phyloP scores from a whole-genome alignment of 768 basidiomycete genomes.

The Suillus variegatus region DNA sequence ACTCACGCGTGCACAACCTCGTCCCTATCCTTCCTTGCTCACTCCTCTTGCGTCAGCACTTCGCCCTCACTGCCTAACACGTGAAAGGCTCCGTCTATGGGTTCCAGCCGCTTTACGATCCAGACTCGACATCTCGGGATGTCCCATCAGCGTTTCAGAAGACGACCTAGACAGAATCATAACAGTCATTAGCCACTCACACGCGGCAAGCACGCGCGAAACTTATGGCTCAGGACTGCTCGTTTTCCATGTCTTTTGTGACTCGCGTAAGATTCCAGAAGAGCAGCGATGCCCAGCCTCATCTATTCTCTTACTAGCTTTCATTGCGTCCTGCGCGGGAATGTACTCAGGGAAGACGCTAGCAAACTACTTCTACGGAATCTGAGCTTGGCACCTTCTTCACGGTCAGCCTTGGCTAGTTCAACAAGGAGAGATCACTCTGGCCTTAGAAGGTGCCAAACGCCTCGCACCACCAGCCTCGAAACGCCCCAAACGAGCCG shows the following conservation, averaged over 20 bases:
- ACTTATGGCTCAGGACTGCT: conserved; percentile 42
- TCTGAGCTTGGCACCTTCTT: conserved; percentile 49
- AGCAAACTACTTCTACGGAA: conserved; percentile 37
- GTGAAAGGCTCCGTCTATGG: too few species aligned
- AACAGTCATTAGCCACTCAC: conserved; percentile 14
- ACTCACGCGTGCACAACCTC: too few species aligned
- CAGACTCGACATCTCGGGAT: too few species aligned
- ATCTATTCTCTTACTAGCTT: conserved; percentile 26
- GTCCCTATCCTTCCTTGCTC: too few species aligned
- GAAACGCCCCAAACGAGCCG: not conserved
- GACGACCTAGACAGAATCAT: too few species aligned
- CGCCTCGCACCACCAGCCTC: conserved; percentile 16
- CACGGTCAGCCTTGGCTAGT: conserved; percentile 39
- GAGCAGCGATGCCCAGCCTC: conserved; percentile 30
- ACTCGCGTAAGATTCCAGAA: conserved; percentile 23
- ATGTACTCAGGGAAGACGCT: conserved; percentile 35
- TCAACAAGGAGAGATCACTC: conserved; percentile 26
- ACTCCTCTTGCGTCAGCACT: too few species aligned
- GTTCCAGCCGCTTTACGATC: too few species aligned
- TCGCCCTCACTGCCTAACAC: too few species aligned
- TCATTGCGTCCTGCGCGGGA: conserved; percentile 32
- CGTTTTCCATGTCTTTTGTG: conserved; percentile 42
- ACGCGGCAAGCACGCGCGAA: conserved; percentile 30
- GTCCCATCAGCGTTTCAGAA: too few species aligned
- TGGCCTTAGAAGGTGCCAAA: conserved; percentile 22